Evolutionary conservation across 257 asterid genomes (phyloP), one percentile per base, ranked within the genome.

Genomic region (Anisodus tanguticus): DNA sequence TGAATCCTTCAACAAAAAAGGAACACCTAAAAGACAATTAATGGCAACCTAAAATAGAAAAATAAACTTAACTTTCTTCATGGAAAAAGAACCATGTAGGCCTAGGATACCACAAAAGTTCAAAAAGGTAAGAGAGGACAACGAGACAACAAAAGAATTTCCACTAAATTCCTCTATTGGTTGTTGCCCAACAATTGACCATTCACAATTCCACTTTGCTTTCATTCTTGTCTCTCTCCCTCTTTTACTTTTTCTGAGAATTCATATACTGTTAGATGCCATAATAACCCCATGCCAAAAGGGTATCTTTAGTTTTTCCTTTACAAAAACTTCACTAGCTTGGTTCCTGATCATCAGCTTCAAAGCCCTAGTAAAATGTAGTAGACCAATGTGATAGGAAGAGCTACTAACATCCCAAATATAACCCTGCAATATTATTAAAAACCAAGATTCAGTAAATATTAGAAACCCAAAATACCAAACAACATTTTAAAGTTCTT

Each of bases 371-470:
- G 81, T 82, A 95, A 77, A 79, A 95, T 91, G 87, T 94, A 95
- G 96, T 93, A 94, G 41, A 92, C 93, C 51, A 95, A 86, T 19
- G 99, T 95, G 81, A 95, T 94, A 2, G 99, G 99, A 4, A 95
- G 92, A 11, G 99, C 99, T 66, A 95, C 74, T 57, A 95, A 68
- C 99, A 95, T 95, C 70, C 99, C 99, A 70, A 95, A 95, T 86
- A 95, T 95, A 37, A 95, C 99, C 93, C 99, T 95, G 97, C 86
- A 85, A 82, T 11, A 31, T 11, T 0, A 67, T 47, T 5, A 54
- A 3, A 86, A 82, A 26, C 5, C 64, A 67, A 37, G 12, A 10
- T 72, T 39, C 8, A 53, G 45, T 35, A 41, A 4, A 47, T 6
- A 22, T 15, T 45, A 9, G 22, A 7, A 11, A 5, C 2, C 26